These are phyloP conservation scores for Coemansia sp. DNA, from an alignment of 192 early-diverging fungal species.

Conservation along the genomic window DNA sequence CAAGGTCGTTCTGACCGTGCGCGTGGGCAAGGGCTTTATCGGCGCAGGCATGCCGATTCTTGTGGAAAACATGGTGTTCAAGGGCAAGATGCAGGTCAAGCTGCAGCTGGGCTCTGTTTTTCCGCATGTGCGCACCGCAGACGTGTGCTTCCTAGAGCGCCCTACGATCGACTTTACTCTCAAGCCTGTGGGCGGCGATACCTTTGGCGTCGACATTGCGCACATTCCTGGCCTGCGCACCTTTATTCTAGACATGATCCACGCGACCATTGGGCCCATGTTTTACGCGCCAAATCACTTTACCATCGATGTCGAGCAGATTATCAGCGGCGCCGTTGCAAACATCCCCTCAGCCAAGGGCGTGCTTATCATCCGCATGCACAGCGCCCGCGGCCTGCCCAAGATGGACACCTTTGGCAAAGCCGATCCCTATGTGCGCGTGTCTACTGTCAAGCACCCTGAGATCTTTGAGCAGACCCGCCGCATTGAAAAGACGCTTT, in stretches of 20 bases:
- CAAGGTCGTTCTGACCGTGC: constrained; percentile 82
- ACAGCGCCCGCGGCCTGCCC: constrained; percentile 78
- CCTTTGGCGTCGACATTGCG: constrained; percentile 84
- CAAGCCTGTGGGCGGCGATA: constrained; percentile 85
- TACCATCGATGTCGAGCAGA: constrained; percentile 74
- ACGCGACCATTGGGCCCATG: constrained; percentile 76
- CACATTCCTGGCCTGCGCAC: constrained; percentile 81
- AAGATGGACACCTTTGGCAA: constrained; percentile 87
- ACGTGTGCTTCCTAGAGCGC: constrained; percentile 82
- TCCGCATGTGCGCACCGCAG: constrained; percentile 83
- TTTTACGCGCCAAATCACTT: constrained; percentile 84
- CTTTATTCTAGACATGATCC: constrained; percentile 74
- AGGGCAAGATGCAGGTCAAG: constrained; percentile 73
- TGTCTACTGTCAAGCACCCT: constrained; percentile 71
- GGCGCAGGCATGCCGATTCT: constrained; percentile 84
- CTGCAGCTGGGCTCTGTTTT: constrained; percentile 85
- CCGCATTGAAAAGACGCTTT: constrained; percentile 69
- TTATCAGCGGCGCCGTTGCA: constrained; percentile 71
- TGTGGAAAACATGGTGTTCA: constrained; percentile 84
- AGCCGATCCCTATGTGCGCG: constrained; percentile 83
- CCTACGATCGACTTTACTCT: constrained; percentile 88
- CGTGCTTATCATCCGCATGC: constrained; percentile 79
- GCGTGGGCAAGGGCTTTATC: constrained; percentile 84
- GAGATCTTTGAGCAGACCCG: constrained; percentile 65
- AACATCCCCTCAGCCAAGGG: constrained; percentile 76